A percentile compares a stretch with the other conserved stretches of the same genome.
Evolutionary conservation across 345 rosid species (phyloP).

Genomic region (Noccaea bulbosa): DNA sequence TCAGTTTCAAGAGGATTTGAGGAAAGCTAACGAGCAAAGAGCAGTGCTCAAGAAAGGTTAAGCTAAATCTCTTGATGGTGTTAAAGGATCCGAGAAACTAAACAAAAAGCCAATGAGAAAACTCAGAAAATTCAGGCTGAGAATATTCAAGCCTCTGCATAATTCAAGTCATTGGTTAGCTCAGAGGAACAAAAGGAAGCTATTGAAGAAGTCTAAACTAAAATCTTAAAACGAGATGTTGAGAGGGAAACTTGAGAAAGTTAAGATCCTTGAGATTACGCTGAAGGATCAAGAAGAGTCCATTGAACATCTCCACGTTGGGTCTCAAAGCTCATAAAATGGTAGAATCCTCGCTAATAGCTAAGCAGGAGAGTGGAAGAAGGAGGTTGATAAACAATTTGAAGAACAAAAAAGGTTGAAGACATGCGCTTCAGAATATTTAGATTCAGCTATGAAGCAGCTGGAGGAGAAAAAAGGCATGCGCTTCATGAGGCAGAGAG

Average conservation of each 20-base stretch:
- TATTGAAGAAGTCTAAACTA: conserved; percentile 51
- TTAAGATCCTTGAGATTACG: conserved; percentile 55
- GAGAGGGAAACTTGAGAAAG: conserved; percentile 60
- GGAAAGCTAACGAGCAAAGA: conserved; percentile 74
- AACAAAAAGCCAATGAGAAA: conserved; percentile 73
- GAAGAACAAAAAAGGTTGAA: conserved; percentile 66
- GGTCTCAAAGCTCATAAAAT: conserved; percentile 81
- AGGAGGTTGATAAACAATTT: conserved; percentile 50
- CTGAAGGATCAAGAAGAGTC: conserved; percentile 43
- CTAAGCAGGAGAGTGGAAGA: conserved; percentile 81
- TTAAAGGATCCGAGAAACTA: no score
- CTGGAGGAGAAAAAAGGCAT: conserved; percentile 63
- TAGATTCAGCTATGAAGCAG: conserved; percentile 78
- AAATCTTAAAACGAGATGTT: conserved; percentile 55
- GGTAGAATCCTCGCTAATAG: conserved; percentile 63
- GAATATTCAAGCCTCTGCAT: conserved; percentile 47
- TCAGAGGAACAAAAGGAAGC: conserved; percentile 57
- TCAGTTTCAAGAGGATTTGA: conserved; percentile 74
- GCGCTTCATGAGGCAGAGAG: conserved; percentile 69
- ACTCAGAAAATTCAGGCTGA: conserved; percentile 41
- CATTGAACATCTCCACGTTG: conserved; percentile 79
- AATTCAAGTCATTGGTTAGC: conserved; percentile 65
- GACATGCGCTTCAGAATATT: conserved; percentile 77
- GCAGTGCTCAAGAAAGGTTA: conserved; percentile 65
- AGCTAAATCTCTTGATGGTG: no score